Evolutionary conservation across 164 flowering plant genomes (phyloP).

Genomic region (Brasenia schreberi): DNA sequence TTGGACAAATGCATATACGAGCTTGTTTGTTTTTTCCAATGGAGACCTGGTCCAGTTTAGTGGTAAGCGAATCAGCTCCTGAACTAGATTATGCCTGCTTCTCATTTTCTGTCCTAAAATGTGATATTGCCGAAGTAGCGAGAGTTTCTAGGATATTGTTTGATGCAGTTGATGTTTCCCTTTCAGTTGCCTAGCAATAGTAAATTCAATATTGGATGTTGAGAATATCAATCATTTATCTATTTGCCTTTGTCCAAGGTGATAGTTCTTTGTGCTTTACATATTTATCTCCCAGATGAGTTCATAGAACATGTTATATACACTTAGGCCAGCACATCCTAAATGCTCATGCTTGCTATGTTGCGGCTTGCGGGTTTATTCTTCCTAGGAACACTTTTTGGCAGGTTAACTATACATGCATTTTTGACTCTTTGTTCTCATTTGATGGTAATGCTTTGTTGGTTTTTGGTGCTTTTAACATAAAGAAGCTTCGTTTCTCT

Average conservation of each 20-base stretch:
- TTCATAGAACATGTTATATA: no score
- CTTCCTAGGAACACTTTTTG: no score
- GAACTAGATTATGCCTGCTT: background rate
- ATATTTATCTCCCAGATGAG: no score
- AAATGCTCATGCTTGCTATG: no score
- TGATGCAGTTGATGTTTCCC: background rate
- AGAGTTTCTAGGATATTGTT: background rate
- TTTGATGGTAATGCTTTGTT: background rate
- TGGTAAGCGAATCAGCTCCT: slow-evolving; percentile 30
- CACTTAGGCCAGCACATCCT: no score
- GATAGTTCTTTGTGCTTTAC: no score
- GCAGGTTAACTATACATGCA: background rate
- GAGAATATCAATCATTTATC: background rate
- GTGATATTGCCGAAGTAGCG: background rate
- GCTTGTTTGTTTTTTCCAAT: slow-evolving; percentile 88
- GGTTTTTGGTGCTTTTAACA: no score
- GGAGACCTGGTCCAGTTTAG: slow-evolving; percentile 73
- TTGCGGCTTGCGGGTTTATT: no score
- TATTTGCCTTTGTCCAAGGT: no score
- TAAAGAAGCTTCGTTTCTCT: background rate
- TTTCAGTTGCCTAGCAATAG: background rate
- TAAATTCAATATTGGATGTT: background rate
- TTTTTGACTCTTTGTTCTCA: slow-evolving; percentile 2
- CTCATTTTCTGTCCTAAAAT: no score
- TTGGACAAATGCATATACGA: slow-evolving; percentile 58